These are phyloP conservation scores for Calendula officinalis DNA, from an alignment of 129 eudicot genomes.

Conservation along the genomic window DNA sequence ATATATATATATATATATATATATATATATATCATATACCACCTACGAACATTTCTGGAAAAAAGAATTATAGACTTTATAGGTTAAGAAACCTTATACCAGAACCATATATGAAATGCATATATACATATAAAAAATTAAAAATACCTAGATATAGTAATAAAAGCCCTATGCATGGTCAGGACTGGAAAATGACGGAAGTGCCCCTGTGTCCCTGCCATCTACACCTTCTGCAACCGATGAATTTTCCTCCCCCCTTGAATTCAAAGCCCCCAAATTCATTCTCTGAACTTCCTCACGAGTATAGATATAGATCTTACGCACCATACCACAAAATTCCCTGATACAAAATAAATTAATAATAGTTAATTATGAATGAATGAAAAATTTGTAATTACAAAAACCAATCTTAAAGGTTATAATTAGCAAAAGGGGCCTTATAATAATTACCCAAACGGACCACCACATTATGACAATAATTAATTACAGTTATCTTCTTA, in stretches of 20 bases:
- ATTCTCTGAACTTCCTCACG: conserved; percentile 80
- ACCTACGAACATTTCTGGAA: conserved; percentile 33
- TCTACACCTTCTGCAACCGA: conserved; percentile 65
- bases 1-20: background rate
- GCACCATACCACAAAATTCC: conserved; percentile 87
- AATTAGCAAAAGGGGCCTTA: too few relatives aligned
- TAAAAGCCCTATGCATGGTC: conserved; percentile 48
- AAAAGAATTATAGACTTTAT: background rate
- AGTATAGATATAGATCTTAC: conserved; percentile 74
- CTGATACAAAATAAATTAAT: conserved; percentile 30
- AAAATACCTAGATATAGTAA: conserved; percentile 33
- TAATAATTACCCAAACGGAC: too few relatives aligned
- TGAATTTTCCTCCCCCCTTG: conserved; percentile 60
- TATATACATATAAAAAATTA: too few relatives aligned
- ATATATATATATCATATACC: too few relatives aligned
- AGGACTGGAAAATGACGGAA: conserved; percentile 43
- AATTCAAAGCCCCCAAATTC: conserved; percentile 58
- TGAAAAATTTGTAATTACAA: too few relatives aligned
- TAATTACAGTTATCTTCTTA: too few relatives aligned
- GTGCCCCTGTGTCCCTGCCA: conserved; percentile 41
- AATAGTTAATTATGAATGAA: background rate
- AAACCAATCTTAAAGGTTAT: too few relatives aligned
- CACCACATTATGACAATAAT: too few relatives aligned
- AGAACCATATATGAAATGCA: too few relatives aligned
- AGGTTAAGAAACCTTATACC: too few relatives aligned